A percentile compares a stretch with the other conserved stretches of the same genome.
These are phyloP conservation scores for Eimeria necatrix DNA, from an alignment of 169 alveolate species.

Conservation along the genomic window DNA sequence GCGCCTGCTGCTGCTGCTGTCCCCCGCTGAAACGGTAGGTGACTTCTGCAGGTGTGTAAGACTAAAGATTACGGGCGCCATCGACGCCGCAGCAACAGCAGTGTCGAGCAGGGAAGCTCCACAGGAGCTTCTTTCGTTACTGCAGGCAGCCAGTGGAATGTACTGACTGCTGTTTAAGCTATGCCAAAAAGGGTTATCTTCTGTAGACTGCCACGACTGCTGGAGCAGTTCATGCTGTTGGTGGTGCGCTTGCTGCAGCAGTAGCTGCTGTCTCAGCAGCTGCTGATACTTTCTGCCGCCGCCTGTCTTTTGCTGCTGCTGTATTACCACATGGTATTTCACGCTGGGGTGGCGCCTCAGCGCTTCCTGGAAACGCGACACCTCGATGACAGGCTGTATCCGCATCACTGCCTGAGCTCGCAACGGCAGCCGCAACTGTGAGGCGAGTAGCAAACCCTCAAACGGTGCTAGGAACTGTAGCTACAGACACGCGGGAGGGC, in stretches of 20 bases:
- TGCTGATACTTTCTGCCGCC: slow-evolving; percentile 32
- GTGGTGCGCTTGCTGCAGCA: slow-evolving; percentile 11
- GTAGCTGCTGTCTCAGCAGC: slow-evolving; percentile 23
- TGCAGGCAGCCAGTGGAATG: slow-evolving; percentile 40
- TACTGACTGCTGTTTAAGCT: slow-evolving; percentile 23
- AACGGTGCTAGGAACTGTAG: too few species aligned
- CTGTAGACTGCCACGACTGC: not conserved
- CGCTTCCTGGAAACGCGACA: slow-evolving; percentile 49
- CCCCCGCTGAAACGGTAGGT: not conserved
- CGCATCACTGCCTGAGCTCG: slow-evolving; percentile 46
- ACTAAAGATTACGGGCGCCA: slow-evolving; percentile 25
- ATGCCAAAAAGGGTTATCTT: not conserved
- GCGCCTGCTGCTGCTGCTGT: slow-evolving; percentile 46
- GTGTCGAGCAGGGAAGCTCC: not conserved
- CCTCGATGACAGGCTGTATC: slow-evolving; percentile 65
- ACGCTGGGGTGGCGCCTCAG: slow-evolving; percentile 49
- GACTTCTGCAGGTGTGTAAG: slow-evolving; percentile 57
- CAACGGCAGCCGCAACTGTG: not conserved
- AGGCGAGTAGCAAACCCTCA: not conserved
- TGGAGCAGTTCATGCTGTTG: not conserved
- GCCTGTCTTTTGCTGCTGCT: slow-evolving; percentile 62
- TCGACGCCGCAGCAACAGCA: slow-evolving; percentile 56
- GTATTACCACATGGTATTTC: slow-evolving; percentile 47
- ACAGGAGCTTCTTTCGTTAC: not conserved
- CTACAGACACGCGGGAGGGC: too few species aligned